Conservation (phyloP, 2,329 filamentous ascomycete species). For the Phialocephala sp. region DNA sequence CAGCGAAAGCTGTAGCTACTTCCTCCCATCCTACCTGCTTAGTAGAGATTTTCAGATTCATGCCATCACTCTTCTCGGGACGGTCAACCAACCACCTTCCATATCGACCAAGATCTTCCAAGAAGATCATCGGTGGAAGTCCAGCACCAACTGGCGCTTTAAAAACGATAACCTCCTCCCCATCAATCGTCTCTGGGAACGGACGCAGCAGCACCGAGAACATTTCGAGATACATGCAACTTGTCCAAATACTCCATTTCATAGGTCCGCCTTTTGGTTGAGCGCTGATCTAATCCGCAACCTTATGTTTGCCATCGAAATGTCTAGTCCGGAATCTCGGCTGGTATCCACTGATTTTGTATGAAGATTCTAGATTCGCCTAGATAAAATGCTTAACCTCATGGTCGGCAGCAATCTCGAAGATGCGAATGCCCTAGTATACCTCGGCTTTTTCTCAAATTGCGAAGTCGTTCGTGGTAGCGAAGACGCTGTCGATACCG, state of each 20-base stretch:
- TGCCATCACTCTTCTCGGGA: slow-evolving; percentile 31
- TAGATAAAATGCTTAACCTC: slow-evolving; percentile 43
- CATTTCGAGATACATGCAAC: slow-evolving; percentile 43
- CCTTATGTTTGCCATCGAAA: slow-evolving; percentile 47
- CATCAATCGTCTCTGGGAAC: slow-evolving; percentile 20
- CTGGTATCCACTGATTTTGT: slow-evolving; percentile 46
- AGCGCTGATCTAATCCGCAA: slow-evolving; percentile 36
- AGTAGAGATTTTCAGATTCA: slow-evolving; percentile 37
- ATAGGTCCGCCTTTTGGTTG: slow-evolving; percentile 29
- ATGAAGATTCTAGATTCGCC: slow-evolving; percentile 47
- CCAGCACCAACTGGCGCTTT: slow-evolving; percentile 31
- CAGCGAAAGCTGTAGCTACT: slow-evolving; percentile 27
- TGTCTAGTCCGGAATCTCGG: slow-evolving; percentile 46
- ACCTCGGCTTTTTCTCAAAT: slow-evolving; percentile 43
- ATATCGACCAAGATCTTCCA: slow-evolving; percentile 39
- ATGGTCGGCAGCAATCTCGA: slow-evolving; percentile 39
- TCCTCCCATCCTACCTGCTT: slow-evolving; percentile 34
- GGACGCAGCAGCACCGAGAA: slow-evolving; percentile 34
- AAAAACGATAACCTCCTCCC: slow-evolving; percentile 23
- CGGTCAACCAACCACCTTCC: slow-evolving; percentile 39
- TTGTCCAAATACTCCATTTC: slow-evolving; percentile 39
- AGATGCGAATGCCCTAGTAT: slow-evolving; percentile 46
- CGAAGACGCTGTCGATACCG: slow-evolving; percentile 45
- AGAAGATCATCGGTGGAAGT: slow-evolving; percentile 31
- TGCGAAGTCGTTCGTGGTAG: slow-evolving; percentile 51